phyloP scores from a whole-genome alignment of 2,329 filamentous ascomycete genomes.

The Talaromyces amestolkiae region DNA sequence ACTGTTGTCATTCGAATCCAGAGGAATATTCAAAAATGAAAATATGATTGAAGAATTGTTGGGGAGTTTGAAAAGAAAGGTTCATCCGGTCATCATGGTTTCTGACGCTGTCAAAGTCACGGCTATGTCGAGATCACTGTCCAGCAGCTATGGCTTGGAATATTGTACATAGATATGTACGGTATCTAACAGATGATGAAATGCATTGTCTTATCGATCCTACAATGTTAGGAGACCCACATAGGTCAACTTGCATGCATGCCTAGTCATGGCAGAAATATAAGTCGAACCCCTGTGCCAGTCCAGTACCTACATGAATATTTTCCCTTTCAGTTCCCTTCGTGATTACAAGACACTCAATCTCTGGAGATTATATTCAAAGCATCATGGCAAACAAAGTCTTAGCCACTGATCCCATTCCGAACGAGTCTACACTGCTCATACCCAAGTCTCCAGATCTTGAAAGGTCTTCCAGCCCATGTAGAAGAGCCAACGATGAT shows the following conservation, averaged over 20 bases:
- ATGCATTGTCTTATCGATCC: background rate
- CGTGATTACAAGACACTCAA: too few species aligned
- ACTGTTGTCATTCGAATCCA: too few species aligned
- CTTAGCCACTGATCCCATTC: background rate
- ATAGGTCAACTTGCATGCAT: background rate
- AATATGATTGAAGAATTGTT: too few species aligned
- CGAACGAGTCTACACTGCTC: conserved; percentile 31
- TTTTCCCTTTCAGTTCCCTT: too few species aligned
- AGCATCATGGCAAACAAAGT: background rate
- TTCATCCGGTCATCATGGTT: background rate
- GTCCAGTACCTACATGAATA: too few species aligned
- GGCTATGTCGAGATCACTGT: background rate
- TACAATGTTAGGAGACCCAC: conserved; percentile 1
- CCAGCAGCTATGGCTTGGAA: background rate
- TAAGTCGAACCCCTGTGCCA: background rate
- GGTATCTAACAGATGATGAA: background rate
- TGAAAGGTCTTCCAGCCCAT: conserved; percentile 17
- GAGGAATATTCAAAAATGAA: too few species aligned
- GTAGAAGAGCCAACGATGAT: background rate
- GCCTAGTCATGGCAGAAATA: background rate
- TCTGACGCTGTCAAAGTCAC: background rate
- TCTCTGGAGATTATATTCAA: background rate
- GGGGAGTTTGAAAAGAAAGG: background rate
- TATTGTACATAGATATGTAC: too few species aligned
- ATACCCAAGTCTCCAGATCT: conserved; percentile 26